Conservation (phyloP, 148 eudicot species). For the Rhododendron kiyosumense region DNA sequence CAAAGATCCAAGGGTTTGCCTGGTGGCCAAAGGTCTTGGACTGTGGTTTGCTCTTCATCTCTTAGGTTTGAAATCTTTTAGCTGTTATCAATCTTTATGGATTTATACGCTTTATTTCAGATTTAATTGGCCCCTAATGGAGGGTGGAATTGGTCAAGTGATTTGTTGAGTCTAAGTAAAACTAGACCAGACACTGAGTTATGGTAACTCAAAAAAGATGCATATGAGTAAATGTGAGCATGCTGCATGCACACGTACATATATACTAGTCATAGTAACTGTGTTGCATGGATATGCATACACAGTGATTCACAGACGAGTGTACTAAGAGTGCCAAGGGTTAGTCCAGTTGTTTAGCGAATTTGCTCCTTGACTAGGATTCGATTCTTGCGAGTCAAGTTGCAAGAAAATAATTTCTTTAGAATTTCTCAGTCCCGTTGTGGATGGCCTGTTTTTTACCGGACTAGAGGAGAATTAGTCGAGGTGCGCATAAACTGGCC, state of each 20-base stretch:
- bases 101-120: neutral
- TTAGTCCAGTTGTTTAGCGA: no score
- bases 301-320: neutral
- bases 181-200: neutral
- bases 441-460: no score
- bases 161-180: neutral
- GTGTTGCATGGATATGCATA: neutral
- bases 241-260: neutral
- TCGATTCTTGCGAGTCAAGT: no score
- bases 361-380: no score
- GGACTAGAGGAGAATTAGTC: no score
- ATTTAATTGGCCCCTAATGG: neutral
- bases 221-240: neutral
- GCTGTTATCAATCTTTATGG: neutral
- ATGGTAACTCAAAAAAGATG: neutral
- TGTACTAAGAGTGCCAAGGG: conserved; percentile 4
- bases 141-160: neutral
- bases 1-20: neutral
- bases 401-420: no score
- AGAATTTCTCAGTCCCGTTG: no score
- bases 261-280: neutral
- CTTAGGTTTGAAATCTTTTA: no score
- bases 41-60: neutral
- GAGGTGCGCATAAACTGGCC: no score
- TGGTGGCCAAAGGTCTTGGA: neutral